These are phyloP conservation scores for Pseudoperonospora humuli DNA, from an alignment of 352 stramenopile genomes.

Conservation along the genomic window DNA sequence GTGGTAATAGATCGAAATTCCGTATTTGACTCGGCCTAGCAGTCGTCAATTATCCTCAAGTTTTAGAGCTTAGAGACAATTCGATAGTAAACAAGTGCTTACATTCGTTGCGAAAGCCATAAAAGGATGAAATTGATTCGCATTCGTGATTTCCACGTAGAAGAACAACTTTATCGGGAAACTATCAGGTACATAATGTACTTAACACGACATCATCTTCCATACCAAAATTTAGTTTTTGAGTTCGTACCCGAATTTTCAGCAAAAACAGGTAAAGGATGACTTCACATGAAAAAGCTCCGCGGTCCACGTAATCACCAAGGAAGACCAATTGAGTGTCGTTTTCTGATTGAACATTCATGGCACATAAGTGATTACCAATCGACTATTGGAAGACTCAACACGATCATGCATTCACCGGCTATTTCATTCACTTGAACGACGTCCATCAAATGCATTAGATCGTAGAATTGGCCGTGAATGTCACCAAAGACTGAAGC, in stretches of 20 bases:
- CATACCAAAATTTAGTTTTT: not conserved
- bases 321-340: slow-evolving; percentile 65
- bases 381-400: not conserved
- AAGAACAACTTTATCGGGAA: slow-evolving; percentile 49
- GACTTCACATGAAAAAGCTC: slow-evolving; percentile 75
- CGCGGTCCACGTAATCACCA: slow-evolving; percentile 74
- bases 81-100: not conserved
- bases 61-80: too few relatives aligned
- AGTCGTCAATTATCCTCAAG: not conserved
- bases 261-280: slow-evolving; percentile 73
- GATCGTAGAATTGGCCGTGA: slow-evolving; percentile 76
- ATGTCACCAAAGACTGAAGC: slow-evolving; percentile 68
- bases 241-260: slow-evolving; percentile 35
- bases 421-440: slow-evolving; percentile 28
- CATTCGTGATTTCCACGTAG: slow-evolving; percentile 80
- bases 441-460: slow-evolving; percentile 54
- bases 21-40: slow-evolving; percentile 63
- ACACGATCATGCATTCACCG: slow-evolving; percentile 8
- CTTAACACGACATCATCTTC: not conserved
- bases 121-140: slow-evolving; percentile 82
- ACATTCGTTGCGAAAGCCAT: slow-evolving; percentile 80
- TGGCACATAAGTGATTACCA: not conserved
- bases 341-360: slow-evolving; percentile 16
- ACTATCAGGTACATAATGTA: slow-evolving; percentile 17
- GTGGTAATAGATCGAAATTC: slow-evolving; percentile 71